A percentile compares a stretch with the other conserved stretches of the same genome.
Conservation (phyloP, 1,139 yeast genomes). For the Hansenula sp. region DNA sequence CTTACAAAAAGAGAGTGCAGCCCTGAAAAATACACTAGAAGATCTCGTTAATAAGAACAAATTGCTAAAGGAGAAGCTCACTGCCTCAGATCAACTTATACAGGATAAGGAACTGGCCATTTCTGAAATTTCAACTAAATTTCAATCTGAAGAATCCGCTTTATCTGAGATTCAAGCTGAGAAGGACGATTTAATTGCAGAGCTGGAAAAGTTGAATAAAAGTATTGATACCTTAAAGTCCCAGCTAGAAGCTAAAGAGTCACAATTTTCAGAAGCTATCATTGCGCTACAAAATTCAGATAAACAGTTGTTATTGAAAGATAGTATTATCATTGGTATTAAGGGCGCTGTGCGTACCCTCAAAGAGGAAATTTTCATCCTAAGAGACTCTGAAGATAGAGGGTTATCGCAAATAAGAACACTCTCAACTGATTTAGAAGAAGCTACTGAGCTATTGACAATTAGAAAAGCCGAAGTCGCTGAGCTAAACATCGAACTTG, state of each 20-base stretch:
- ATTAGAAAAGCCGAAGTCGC: constrained; percentile 21
- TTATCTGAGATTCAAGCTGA: neutral
- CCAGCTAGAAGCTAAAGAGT: neutral
- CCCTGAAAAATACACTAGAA: neutral
- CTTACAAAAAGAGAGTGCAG: neutral
- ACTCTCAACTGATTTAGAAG: constrained; percentile 3
- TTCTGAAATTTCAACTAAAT: too few species aligned
- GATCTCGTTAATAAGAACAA: too few species aligned
- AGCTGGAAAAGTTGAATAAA: neutral
- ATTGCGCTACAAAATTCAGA: too few species aligned
- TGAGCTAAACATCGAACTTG: constrained; percentile 19
- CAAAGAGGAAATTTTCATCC: neutral
- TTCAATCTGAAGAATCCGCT: neutral
- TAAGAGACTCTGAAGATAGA: neutral
- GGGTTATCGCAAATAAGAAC: neutral
- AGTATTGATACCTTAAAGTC: neutral
- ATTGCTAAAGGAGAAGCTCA: too few species aligned
- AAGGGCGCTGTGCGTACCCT: neutral
- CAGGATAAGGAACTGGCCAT: neutral
- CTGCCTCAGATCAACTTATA: neutral
- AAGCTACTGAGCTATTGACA: constrained; percentile 15
- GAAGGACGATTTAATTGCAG: too few species aligned
- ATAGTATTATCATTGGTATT: neutral
- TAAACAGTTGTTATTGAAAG: too few species aligned
- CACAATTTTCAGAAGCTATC: constrained; percentile 5